Evolutionary conservation across 257 asterid genomes (phyloP), one percentile per base, ranked within the genome.

Genomic region (Plantago elongata): DNA sequence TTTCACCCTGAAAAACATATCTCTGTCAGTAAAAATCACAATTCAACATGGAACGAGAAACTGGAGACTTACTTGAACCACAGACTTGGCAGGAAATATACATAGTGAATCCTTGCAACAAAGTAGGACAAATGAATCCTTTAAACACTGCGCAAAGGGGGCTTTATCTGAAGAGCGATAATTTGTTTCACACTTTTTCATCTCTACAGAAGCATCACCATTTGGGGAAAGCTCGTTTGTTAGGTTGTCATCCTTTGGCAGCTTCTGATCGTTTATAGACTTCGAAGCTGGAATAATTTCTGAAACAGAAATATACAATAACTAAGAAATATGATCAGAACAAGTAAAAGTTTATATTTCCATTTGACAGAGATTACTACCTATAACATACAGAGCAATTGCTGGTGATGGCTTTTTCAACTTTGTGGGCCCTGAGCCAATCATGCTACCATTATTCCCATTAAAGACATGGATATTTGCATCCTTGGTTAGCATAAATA

Each of bases 321-420:
- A 59, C 64, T 63, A 60, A 61, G 57, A 66, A 71, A 68, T 44
- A 45, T 46, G 71, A 51, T 60, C 60, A 54, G 45, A 58, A 37
- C 54, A 38, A 67, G 11, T 42, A 45, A 71, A 62, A 60, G n/a
- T 74, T 42, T 40, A 47, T 42, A 66, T 47, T 64, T 34, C 57
- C 38, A 50, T 46, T 37, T 66, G 18, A 37, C 65, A 64, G 64
- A 68, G 51, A 65, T 70, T 70, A 82, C 89, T 81, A 78, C 97
- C 97, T 85, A 90, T 80, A 59, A 83, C 75, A 78, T 85, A 60
- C 86, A 90, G 48, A 47, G 97, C 81, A 78, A 87, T 69, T 64
- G 95, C 85, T 63, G 81, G 64, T 60, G 93, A 69, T 63, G 71
- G 72, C 68, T 79, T 85, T 84, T 79, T 87, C 71, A 81, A 77